Evolutionary conservation across 306 rosid genomes (phyloP), one percentile per base, ranked within the genome.

Genomic region (Quercus engelmannii): DNA sequence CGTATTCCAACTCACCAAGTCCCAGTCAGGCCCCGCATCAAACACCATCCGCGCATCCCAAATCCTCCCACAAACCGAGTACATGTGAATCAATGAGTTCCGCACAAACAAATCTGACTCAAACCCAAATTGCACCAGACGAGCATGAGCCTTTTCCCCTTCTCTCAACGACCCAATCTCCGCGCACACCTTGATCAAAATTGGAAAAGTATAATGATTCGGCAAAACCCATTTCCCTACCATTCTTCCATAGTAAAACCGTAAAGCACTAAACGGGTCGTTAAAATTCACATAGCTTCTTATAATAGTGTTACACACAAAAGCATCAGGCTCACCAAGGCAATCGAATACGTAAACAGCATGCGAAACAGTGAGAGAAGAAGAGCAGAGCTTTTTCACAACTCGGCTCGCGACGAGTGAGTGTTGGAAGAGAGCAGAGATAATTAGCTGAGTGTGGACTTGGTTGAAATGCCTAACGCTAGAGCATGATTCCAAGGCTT

Each of bases 1-100:
- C 3, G 94, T 88, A 43, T 85, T 90, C 82, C 89, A 92, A 80
- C 90, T 82, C 51, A 92, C 86, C 85, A 92, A 89, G 80, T 90
- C 97, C 83, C 81, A 70, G 7, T 20, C 65, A 51, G 57, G 55
- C 76, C 87, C 82, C 25, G 64, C 62, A 79, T 84, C 89, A 83
- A 92, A 88, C 77, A 92, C 18, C 63, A 72, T 49, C 17, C 78
- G 74, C 1, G 97, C 97, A 81, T 59, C 79, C 4, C 54, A 56
- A 19, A 90, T 17, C 57, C 85, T 77, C 56, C 91, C 85, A 11
- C 79, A 81, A 78, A 86, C 85, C 0, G 92, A 87, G 73, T 90
- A 88, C 86, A 87, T 55, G 35, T 80, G 83, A 4, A 90, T 87
- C 73, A 92, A 55, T 9, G 93, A 84, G 78, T 92, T 92, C 74